These are phyloP conservation scores for Kluyveromyces sp. DNA, from an alignment of 1,139 yeast genomes.

Conservation along the genomic window DNA sequence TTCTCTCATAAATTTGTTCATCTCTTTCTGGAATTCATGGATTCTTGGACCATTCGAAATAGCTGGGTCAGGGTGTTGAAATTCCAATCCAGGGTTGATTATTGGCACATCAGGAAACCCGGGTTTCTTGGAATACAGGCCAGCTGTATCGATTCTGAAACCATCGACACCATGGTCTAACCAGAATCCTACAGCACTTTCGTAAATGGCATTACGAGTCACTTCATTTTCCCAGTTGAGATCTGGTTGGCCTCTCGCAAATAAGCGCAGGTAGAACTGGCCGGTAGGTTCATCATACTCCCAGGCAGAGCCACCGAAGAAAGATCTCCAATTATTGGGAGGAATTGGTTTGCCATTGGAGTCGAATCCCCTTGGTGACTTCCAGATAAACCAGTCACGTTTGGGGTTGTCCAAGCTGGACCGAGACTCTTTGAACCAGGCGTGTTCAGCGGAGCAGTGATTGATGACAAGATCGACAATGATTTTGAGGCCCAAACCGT, in stretches of 20 bases:
- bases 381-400: constrained; percentile 49
- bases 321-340: constrained; percentile 51
- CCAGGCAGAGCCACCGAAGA: constrained; percentile 53
- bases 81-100: constrained; percentile 36
- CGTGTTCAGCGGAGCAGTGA: constrained; percentile 40
- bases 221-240: constrained; percentile 54
- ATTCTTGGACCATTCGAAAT: constrained; percentile 46
- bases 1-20: constrained; percentile 30
- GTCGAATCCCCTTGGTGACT: constrained; percentile 40
- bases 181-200: constrained; percentile 47
- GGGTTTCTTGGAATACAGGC: constrained; percentile 45
- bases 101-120: constrained; percentile 46
- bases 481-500: constrained; percentile 45
- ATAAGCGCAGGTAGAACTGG: constrained; percentile 48
- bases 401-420: constrained; percentile 45
- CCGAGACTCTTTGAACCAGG: constrained; percentile 51
- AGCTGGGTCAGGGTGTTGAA: constrained; percentile 36
- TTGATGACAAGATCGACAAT: constrained; percentile 46
- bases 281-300: constrained; percentile 44
- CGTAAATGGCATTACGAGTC: constrained; percentile 45
- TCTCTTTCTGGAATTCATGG: constrained; percentile 47
- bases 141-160: constrained; percentile 51
- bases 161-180: constrained; percentile 52
- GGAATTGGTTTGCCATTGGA: constrained; percentile 44
- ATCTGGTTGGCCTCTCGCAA: constrained; percentile 51